Evolutionary conservation across 108 stramenopile genomes (phyloP), one percentile per base, ranked within the genome.

Genomic region (Cyclotella sp.): DNA sequence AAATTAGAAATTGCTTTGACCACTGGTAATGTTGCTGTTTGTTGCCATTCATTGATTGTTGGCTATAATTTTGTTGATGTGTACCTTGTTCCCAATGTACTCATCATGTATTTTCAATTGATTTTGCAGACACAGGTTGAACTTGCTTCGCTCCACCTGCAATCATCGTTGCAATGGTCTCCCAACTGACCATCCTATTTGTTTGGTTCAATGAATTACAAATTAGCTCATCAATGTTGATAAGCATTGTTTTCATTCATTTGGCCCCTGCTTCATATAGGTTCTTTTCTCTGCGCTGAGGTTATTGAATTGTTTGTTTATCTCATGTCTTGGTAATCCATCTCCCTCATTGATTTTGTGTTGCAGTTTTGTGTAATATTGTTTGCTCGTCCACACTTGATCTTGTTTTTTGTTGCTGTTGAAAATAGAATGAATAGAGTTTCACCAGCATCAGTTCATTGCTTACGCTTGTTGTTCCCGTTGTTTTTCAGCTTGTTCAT

Each of bases 101-200:
- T 53, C 52, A 53, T 53, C 52, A 53, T 19, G n/a, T 53, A 19
- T 18, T 53, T 53, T 14, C 52, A n/a, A 53, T 53, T 53, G 52
- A 19, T 53, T 12, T 53, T 53, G 52, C 52, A 12, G 44, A n/a
- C n/a, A 45, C 44, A 12, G 44, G 44, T 45, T 45, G 44, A 45
- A 45, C 44, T 45, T 13, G 9, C 9, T 45, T 13, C 11, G 9
- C 11, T 12, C 44, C 44, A 12, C 44, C 44, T 12, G 44, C 44
- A 13, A 45, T 13, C 9, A n/a, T n/a, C n/a, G 16, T 55, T 61
- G 60, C 60, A 45, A 45, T 13, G 9, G 44, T 45, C 44, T 45
- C 44, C 44, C 44, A 45, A 13, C 44, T 45, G 13, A 45, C 44
- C 9, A 13, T 12, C 11, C 44, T 13, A 45, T 45, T 45, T 12